phyloP scores from a whole-genome alignment of 2,329 filamentous ascomycete species.

The Cercospora sp. region DNA sequence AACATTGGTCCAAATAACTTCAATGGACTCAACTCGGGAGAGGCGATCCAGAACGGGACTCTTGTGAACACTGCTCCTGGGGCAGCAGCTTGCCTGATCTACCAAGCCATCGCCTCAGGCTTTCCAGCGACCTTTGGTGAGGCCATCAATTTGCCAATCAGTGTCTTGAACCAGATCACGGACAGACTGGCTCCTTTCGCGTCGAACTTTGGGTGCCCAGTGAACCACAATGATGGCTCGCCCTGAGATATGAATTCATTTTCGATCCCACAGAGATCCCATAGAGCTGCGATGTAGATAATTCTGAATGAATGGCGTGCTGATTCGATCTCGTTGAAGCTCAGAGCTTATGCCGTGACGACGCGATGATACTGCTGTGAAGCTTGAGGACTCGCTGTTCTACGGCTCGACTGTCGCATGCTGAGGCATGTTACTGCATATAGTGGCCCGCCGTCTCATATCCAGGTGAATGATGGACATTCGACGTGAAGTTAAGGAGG shows the following conservation, averaged over 20 bases:
- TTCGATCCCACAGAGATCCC: not conserved
- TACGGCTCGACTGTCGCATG: too few species aligned
- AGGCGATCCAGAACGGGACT: constrained; percentile 37
- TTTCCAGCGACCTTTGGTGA: constrained; percentile 22
- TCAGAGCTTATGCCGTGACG: too few species aligned
- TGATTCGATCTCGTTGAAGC: too few species aligned
- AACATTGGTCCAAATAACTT: constrained; percentile 35
- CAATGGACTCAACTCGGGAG: constrained; percentile 40
- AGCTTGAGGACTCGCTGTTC: too few species aligned
- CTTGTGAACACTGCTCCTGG: constrained; percentile 31
- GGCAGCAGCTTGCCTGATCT: constrained; percentile 44
- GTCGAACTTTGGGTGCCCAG: constrained; percentile 9
- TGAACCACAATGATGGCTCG: constrained; percentile 11
- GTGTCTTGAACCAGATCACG: constrained; percentile 20
- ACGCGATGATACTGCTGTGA: too few species aligned
- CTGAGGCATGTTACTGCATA: too few species aligned
- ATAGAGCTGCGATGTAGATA: not conserved
- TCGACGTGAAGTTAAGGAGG: too few species aligned
- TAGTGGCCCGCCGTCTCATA: too few species aligned
- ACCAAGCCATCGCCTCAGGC: constrained; percentile 43
- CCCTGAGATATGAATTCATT: not conserved
- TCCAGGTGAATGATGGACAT: too few species aligned
- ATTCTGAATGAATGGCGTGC: not conserved
- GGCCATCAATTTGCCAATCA: constrained; percentile 15
- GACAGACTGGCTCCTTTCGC: constrained; percentile 2